Evolutionary conservation across 139 green algal species (phyloP).

Genomic region (Auxenochlorella pyrenoidosa): DNA sequence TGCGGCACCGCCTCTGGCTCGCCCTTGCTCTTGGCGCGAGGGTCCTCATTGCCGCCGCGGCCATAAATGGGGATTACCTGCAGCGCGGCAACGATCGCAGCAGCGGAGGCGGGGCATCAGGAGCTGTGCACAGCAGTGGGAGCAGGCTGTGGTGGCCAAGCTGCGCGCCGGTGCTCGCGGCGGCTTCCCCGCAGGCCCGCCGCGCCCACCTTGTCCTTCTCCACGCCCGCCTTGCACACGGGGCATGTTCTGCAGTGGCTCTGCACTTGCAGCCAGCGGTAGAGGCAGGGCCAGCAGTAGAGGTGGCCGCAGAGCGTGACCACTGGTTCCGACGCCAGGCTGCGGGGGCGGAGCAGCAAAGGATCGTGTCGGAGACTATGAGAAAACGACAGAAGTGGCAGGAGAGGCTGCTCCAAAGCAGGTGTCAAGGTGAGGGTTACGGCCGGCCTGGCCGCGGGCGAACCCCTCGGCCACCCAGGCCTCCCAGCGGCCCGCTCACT

Average conservation of each 20-base stretch:
- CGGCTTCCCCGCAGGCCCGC: not conserved
- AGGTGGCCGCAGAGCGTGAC: conserved; percentile 97
- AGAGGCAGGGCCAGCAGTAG: conserved; percentile 97
- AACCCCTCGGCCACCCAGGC: too few relatives aligned
- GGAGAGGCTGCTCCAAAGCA: not conserved
- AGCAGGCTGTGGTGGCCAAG: not conserved
- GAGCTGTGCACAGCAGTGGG: not conserved
- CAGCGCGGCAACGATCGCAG: not conserved
- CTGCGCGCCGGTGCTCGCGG: not conserved
- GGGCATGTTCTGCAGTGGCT: conserved; percentile 76
- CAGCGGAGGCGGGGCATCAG: not conserved
- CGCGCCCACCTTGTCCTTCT: conserved; percentile 77
- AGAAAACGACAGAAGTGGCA: not conserved
- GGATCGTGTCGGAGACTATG: not conserved
- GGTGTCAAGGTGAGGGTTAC: not conserved
- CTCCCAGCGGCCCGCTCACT: conserved; percentile 45
- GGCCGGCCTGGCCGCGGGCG: too few relatives aligned
- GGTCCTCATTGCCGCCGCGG: conserved; percentile 70
- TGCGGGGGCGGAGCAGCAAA: not conserved
- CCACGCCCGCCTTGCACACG: conserved; percentile 93
- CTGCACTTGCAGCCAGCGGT: conserved; percentile 88
- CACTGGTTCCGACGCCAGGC: conserved; percentile 86
- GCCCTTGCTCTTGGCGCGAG: conserved; percentile 51
- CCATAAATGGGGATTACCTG: conserved; percentile 91
- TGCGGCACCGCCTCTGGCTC: conserved; percentile 37